These are phyloP conservation scores for Candida frijolesensis DNA, from an alignment of 1,139 yeast genomes.

Conservation along the genomic window DNA sequence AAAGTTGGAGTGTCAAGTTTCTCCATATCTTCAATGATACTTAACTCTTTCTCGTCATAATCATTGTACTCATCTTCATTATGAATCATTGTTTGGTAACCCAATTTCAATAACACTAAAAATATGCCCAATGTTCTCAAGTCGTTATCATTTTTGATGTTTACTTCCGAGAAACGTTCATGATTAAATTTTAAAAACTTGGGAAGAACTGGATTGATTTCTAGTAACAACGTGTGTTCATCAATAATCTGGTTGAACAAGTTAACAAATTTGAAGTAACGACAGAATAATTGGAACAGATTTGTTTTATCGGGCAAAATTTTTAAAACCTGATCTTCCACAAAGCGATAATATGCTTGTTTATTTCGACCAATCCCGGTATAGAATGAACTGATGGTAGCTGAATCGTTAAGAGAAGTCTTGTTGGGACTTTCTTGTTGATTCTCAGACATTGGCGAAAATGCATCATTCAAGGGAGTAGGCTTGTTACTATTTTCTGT, in stretches of 20 bases:
- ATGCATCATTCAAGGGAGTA: conserved; percentile 10
- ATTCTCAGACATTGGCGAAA: conserved; percentile 15
- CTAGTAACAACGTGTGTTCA: conserved; percentile 30
- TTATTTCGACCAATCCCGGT: conserved; percentile 18
- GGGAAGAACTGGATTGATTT: conserved; percentile 30
- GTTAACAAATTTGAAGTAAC: conserved; percentile 42
- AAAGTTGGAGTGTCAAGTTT: conserved; percentile 27
- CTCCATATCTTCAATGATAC: conserved; percentile 32
- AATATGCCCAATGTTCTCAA: conserved; percentile 35
- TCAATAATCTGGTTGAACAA: conserved; percentile 44
- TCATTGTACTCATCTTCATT: conserved; percentile 33
- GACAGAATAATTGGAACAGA: conserved; percentile 31
- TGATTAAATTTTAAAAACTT: conserved; percentile 26
- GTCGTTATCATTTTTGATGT: conserved; percentile 35
- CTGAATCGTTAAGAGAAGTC: conserved; percentile 21
- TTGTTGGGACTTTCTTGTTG: background rate
- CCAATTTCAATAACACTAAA: conserved; percentile 36
- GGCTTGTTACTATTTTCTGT: background rate
- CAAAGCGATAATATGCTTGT: conserved; percentile 31
- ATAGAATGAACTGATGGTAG: conserved; percentile 25
- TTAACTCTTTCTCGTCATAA: conserved; percentile 31
- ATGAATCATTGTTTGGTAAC: conserved; percentile 44
- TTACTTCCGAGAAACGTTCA: conserved; percentile 24
- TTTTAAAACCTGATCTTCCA: conserved; percentile 30
- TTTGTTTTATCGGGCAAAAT: conserved; percentile 36